Conservation (phyloP, 2,329 filamentous ascomycete genomes). For the Aspergillus novofumigatus region DNA sequence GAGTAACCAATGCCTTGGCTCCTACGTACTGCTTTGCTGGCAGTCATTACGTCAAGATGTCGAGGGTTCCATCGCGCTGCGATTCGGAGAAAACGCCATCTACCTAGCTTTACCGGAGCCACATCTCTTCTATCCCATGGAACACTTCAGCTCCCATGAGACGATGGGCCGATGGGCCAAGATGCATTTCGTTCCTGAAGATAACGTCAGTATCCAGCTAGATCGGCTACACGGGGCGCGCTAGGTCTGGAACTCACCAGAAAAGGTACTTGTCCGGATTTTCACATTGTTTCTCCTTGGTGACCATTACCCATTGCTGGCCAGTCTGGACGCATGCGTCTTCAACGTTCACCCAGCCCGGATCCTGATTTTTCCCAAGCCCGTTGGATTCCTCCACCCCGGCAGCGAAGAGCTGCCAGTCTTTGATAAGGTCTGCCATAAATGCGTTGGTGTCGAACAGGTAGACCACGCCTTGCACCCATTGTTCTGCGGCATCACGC, state of each 20-base stretch:
- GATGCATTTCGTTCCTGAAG: conserved; percentile 40
- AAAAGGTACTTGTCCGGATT: conserved; percentile 38
- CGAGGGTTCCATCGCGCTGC: neutral
- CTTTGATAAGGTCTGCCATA: conserved; percentile 36
- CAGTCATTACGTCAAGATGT: conserved; percentile 2
- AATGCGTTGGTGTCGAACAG: conserved; percentile 40
- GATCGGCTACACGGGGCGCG: conserved; percentile 1
- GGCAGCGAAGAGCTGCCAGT: conserved; percentile 33
- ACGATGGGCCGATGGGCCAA: conserved; percentile 35
- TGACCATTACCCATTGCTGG: conserved; percentile 27
- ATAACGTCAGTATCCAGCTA: conserved; percentile 4
- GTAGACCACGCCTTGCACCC: conserved; percentile 33
- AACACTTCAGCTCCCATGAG: conserved; percentile 37
- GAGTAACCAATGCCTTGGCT: neutral
- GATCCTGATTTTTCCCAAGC: conserved; percentile 28
- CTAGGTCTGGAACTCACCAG: conserved; percentile 28
- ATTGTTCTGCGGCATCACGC: conserved; percentile 24
- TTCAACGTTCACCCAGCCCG: conserved; percentile 36
- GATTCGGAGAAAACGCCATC: neutral
- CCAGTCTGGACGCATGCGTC: conserved; percentile 30
- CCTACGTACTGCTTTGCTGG: neutral
- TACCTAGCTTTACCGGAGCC: conserved; percentile 20
- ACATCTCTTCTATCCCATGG: conserved; percentile 32
- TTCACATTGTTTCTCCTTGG: conserved; percentile 29
- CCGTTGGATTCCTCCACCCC: conserved; percentile 34